phyloP scores from a whole-genome alignment of 176 grass and related monocot species.

The Oropetium thomaeum region DNA sequence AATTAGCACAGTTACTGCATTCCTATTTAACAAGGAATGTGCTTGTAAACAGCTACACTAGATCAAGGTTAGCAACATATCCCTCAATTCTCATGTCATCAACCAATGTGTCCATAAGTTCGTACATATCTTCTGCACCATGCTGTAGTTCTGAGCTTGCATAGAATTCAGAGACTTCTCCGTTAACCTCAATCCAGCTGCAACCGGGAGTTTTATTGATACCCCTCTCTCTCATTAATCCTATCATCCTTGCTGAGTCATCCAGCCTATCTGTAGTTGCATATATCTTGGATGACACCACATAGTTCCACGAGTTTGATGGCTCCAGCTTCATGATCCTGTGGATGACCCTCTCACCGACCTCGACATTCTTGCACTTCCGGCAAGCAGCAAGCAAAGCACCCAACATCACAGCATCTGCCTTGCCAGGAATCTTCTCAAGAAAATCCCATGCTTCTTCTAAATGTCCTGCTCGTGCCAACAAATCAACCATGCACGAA shows the following conservation, averaged over 20 bases:
- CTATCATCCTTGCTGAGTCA: constrained; percentile 76
- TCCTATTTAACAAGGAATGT: neutral
- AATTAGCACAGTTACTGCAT: neutral
- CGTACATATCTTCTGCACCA: constrained; percentile 52
- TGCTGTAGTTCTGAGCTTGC: constrained; percentile 55
- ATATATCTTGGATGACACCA: constrained; percentile 87
- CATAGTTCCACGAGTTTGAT: constrained; percentile 76
- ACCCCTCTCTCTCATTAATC: constrained; percentile 76
- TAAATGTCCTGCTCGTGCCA: constrained; percentile 65
- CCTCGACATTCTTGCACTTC: constrained; percentile 59
- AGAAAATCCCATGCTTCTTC: constrained; percentile 78
- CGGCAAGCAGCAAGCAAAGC: constrained; percentile 67
- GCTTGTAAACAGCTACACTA: constrained; percentile 32
- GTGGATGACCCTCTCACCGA: constrained; percentile 64
- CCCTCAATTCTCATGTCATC: constrained; percentile 67
- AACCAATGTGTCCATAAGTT: constrained; percentile 51
- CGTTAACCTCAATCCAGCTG: constrained; percentile 76
- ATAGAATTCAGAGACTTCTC: constrained; percentile 79
- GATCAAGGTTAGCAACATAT: constrained; percentile 58
- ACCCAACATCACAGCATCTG: constrained; percentile 72
- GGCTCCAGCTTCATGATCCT: constrained; percentile 81
- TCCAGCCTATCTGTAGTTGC: constrained; percentile 58
- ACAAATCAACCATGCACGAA: constrained; percentile 83
- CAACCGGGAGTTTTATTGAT: constrained; percentile 79
- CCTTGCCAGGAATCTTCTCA: constrained; percentile 59